Percentiles rank a stretch among this genome's conserved stretches.
These are phyloP conservation scores for Gymnopilus junonius DNA, from an alignment of 768 basidiomycete species.

Conservation along the genomic window DNA sequence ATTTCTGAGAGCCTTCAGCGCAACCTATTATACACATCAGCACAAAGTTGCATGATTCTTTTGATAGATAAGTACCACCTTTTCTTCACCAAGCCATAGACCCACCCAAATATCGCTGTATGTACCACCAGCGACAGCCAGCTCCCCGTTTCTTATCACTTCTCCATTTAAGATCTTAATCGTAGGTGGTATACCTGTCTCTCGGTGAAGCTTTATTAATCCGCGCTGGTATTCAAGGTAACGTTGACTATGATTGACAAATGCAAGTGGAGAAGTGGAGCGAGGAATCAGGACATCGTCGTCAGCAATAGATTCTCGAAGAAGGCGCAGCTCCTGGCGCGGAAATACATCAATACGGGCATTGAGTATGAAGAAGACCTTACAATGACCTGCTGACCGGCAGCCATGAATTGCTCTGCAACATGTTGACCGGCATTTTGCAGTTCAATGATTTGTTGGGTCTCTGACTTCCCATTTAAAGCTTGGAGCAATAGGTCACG, in stretches of 20 bases:
- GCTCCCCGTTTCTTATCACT: slow-evolving; percentile 41
- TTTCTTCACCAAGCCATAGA: slow-evolving; percentile 56
- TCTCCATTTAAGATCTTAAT: slow-evolving; percentile 59
- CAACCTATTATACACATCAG: slow-evolving; percentile 44
- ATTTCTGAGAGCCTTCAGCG: slow-evolving; percentile 57
- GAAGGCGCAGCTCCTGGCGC: slow-evolving; percentile 32
- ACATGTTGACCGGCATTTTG: slow-evolving; percentile 44
- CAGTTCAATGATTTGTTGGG: slow-evolving; percentile 40
- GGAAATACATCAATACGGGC: not conserved
- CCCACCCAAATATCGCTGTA: slow-evolving; percentile 62
- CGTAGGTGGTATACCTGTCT: slow-evolving; percentile 57
- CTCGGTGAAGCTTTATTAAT: slow-evolving; percentile 48
- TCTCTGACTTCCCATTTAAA: slow-evolving; percentile 40
- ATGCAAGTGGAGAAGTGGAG: slow-evolving; percentile 24
- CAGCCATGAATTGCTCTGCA: slow-evolving; percentile 53
- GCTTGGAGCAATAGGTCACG: slow-evolving; percentile 44
- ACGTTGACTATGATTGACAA: slow-evolving; percentile 30
- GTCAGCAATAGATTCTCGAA: slow-evolving; percentile 19
- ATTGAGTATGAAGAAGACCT: not conserved
- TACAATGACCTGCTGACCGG: slow-evolving; percentile 50
- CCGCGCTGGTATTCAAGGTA: slow-evolving; percentile 50
- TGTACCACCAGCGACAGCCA: slow-evolving; percentile 52
- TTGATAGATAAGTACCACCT: slow-evolving; percentile 32
- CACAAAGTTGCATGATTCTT: not conserved
- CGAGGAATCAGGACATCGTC: slow-evolving; percentile 5